Conservation (phyloP, 495 filamentous ascomycete species). For the Lentithecium fluviatile region DNA sequence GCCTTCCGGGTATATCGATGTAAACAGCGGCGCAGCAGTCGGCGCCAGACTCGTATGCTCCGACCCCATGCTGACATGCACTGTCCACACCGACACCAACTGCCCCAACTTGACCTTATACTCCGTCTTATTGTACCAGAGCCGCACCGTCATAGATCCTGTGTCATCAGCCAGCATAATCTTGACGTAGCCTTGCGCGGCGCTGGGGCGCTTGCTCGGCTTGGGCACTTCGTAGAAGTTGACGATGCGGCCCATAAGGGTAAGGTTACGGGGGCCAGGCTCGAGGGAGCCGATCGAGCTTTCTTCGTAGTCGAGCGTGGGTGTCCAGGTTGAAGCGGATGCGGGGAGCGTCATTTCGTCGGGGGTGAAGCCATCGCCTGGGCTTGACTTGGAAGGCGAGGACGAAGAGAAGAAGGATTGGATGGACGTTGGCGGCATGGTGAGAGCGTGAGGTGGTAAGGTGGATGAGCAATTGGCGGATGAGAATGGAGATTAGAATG, state of each 20-base stretch:
- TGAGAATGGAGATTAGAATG: background rate
- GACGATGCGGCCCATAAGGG: slow-evolving; percentile 59
- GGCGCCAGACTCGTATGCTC: slow-evolving; percentile 39
- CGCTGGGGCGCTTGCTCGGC: slow-evolving; percentile 43
- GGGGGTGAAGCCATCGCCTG: slow-evolving; percentile 54
- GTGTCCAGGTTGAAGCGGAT: slow-evolving; percentile 53
- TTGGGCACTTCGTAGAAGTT: slow-evolving; percentile 51
- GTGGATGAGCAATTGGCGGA: background rate
- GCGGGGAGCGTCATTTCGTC: slow-evolving; percentile 47
- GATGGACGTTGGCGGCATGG: slow-evolving; percentile 50
- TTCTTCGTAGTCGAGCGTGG: slow-evolving; percentile 54
- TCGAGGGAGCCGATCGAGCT: slow-evolving; percentile 52
- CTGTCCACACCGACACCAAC: slow-evolving; percentile 43
- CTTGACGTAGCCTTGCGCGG: slow-evolving; percentile 53
- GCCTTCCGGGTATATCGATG: slow-evolving; percentile 54
- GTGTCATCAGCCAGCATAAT: slow-evolving; percentile 59
- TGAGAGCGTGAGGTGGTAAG: background rate
- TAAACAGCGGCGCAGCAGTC: slow-evolving; percentile 42
- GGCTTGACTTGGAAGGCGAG: slow-evolving; percentile 12
- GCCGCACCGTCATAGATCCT: slow-evolving; percentile 54
- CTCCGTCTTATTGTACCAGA: slow-evolving; percentile 42
- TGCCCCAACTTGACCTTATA: slow-evolving; percentile 42
- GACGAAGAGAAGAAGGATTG: slow-evolving; percentile 52
- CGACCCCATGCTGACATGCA: slow-evolving; percentile 38
- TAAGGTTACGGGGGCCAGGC: slow-evolving; percentile 52